Evolutionary conservation across 768 basidiomycete species (phyloP).

Genomic region (Nevesoporus exiguus): DNA sequence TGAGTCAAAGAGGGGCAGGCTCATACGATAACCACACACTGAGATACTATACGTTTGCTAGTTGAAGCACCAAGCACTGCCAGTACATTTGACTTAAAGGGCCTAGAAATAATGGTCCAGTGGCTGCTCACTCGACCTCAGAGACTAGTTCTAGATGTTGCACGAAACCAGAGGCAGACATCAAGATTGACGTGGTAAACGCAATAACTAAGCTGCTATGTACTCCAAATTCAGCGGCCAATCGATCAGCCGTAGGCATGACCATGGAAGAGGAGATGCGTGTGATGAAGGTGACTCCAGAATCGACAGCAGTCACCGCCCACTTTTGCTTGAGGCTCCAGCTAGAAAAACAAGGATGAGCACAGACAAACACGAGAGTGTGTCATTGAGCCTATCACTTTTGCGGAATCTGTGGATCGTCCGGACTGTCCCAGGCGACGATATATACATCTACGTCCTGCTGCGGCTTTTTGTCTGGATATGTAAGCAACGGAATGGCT

Average conservation of each 20-base stretch:
- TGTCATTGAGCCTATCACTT: slow-evolving; percentile 41
- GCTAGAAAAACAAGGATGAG: slow-evolving; percentile 30
- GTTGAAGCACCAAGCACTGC: slow-evolving; percentile 56
- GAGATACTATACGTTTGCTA: slow-evolving; percentile 61
- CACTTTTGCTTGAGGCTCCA: slow-evolving; percentile 61
- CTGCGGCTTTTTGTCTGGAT: no score
- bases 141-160: not conserved
- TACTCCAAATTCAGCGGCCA: slow-evolving; percentile 55
- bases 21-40: slow-evolving; percentile 36
- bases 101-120: slow-evolving; percentile 42
- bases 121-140: slow-evolving; percentile 1
- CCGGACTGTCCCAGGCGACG: slow-evolving; percentile 61
- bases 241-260: slow-evolving; percentile 54
- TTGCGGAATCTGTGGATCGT: slow-evolving; percentile 58
- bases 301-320: slow-evolving; percentile 60
- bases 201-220: slow-evolving; percentile 46
- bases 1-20: not conserved
- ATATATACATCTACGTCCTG: no score
- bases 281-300: slow-evolving; percentile 64
- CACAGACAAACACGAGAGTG: not conserved
- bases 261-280: slow-evolving; percentile 74
- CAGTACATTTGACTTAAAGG: slow-evolving; percentile 74
- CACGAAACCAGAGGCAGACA: slow-evolving; percentile 36
- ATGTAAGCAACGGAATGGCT: not conserved
- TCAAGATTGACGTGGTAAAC: slow-evolving; percentile 58